These are phyloP conservation scores for Phaseolus coccineus DNA, from an alignment of 331 rosid species.

Conservation along the genomic window DNA sequence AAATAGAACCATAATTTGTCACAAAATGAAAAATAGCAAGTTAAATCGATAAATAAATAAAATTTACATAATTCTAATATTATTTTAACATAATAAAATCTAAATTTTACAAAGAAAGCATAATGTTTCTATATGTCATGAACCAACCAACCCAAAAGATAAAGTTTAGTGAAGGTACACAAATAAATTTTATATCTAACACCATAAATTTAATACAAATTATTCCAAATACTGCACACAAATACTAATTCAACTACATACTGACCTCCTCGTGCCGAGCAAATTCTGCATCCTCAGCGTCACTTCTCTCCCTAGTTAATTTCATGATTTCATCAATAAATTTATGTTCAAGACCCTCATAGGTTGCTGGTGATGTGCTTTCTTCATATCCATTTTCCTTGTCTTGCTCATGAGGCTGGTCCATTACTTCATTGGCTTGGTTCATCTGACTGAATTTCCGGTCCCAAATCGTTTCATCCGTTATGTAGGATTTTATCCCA, in stretches of 20 bases:
- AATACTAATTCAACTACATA: neutral
- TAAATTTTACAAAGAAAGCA: too few relatives aligned
- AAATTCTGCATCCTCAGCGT: slow-evolving; percentile 47
- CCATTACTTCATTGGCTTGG: slow-evolving; percentile 29
- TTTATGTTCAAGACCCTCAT: slow-evolving; percentile 46
- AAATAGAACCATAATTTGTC: too few relatives aligned
- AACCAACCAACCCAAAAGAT: too few relatives aligned
- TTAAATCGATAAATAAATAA: too few relatives aligned
- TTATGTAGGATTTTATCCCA: neutral
- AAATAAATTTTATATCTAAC: too few relatives aligned
- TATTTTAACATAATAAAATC: too few relatives aligned
- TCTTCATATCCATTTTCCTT: slow-evolving; percentile 51
- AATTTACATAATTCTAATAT: too few relatives aligned
- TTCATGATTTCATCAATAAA: slow-evolving; percentile 45
- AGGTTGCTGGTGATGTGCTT: slow-evolving; percentile 39
- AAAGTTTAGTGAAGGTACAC: too few relatives aligned
- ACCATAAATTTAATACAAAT: neutral
- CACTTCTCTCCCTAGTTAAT: slow-evolving; percentile 40
- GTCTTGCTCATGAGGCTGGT: slow-evolving; percentile 41
- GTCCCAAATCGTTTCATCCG: neutral
- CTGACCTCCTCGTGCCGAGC: neutral
- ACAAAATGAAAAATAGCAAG: too few relatives aligned
- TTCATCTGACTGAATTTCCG: neutral
- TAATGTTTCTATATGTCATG: too few relatives aligned
- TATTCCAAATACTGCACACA: neutral